These are phyloP conservation scores for Dittrichia graveolens DNA, from an alignment of 129 eudicot genomes.

Conservation along the genomic window DNA sequence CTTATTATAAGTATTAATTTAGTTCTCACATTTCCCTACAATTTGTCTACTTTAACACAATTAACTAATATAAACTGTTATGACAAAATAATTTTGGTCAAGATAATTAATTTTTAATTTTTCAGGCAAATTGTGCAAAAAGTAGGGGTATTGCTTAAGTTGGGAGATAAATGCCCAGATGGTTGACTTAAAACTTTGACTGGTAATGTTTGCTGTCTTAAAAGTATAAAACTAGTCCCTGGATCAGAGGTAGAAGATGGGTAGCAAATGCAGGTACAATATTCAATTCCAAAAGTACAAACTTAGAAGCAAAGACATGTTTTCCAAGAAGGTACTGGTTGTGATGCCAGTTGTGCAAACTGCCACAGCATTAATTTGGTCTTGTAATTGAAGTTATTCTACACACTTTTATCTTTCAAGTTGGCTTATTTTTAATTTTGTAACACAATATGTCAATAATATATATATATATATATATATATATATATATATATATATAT, in stretches of 20 bases:
- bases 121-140: too few species aligned
- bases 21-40: too few species aligned
- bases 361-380: slow-evolving; percentile 33
- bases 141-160: slow-evolving; percentile 32
- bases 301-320: slow-evolving; percentile 28
- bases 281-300: slow-evolving; percentile 26
- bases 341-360: slow-evolving; percentile 30
- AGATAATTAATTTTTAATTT: background rate
- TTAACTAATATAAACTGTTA: too few species aligned
- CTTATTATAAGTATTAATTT: too few species aligned
- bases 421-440: slow-evolving; percentile 17
- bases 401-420: slow-evolving; percentile 19
- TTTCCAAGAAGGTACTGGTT: slow-evolving; percentile 29
- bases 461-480: too few species aligned
- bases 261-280: slow-evolving; percentile 19
- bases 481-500: background rate
- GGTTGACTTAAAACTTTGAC: slow-evolving; percentile 29
- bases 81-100: background rate
- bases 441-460: background rate
- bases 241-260: slow-evolving; percentile 28
- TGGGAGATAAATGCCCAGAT: slow-evolving; percentile 29
- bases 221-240: slow-evolving; percentile 27
- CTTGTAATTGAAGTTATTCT: slow-evolving; percentile 30
- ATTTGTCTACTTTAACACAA: too few species aligned
- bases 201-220: slow-evolving; percentile 28